A percentile compares a stretch with the other conserved stretches of the same genome.
These are phyloP conservation scores for Insectozyma bohioensis DNA, from an alignment of 1,139 yeast species.

Conservation along the genomic window DNA sequence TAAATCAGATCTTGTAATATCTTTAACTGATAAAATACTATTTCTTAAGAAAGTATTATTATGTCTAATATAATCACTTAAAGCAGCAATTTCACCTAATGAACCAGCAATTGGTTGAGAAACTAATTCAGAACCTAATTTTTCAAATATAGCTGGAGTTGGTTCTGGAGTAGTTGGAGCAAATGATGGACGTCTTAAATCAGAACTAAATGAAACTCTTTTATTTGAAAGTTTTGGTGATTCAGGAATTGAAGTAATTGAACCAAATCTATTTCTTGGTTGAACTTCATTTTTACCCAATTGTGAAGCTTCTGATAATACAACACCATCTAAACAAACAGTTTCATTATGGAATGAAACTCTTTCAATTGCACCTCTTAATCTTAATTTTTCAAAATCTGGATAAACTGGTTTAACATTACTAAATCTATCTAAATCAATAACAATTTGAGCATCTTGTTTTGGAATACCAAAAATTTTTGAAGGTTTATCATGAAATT, in stretches of 20 bases:
- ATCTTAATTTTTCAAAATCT: slow-evolving; percentile 49
- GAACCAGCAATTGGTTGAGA: slow-evolving; percentile 67
- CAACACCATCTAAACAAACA: slow-evolving; percentile 78
- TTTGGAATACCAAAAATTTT: slow-evolving; percentile 81
- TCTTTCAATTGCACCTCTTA: slow-evolving; percentile 84
- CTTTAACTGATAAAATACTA: slow-evolving; percentile 84
- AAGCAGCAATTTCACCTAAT: slow-evolving; percentile 74
- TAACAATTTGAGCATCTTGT: slow-evolving; percentile 74
- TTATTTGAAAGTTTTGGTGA: slow-evolving; percentile 45
- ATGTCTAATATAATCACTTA: slow-evolving; percentile 70
- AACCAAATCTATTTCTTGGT: slow-evolving; percentile 40
- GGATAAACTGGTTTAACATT: slow-evolving; percentile 49
- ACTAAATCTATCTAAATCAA: slow-evolving; percentile 72
- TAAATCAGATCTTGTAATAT: slow-evolving; percentile 81
- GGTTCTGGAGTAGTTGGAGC: slow-evolving; percentile 30
- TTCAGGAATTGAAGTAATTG: slow-evolving; percentile 44
- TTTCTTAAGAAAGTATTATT: slow-evolving; percentile 88
- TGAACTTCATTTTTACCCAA: slow-evolving; percentile 58
- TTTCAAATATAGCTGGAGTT: slow-evolving; percentile 49
- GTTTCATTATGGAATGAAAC: slow-evolving; percentile 79
- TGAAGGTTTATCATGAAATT: slow-evolving; percentile 82
- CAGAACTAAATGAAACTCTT: slow-evolving; percentile 48
- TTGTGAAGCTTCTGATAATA: slow-evolving; percentile 52
- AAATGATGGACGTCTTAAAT: slow-evolving; percentile 46
- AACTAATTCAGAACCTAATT: slow-evolving; percentile 68